Percentiles rank a stretch among this genome's conserved stretches.
Evolutionary conservation across 495 filamentous ascomycete species (phyloP).

Genomic region (Letharia lupina): DNA sequence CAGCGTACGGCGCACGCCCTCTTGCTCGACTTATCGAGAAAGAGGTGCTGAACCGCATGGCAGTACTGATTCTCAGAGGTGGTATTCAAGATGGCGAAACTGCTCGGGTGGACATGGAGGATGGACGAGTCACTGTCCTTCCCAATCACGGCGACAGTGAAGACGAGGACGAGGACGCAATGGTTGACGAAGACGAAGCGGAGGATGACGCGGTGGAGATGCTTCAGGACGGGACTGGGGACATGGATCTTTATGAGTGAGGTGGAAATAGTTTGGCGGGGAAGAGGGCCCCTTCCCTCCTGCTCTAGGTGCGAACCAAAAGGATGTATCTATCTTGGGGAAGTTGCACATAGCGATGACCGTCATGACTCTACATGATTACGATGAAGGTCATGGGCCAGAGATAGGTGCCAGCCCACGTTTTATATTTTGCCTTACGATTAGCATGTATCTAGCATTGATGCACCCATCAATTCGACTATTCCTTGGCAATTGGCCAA

Average conservation of each 20-base stretch:
- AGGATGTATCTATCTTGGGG: background rate
- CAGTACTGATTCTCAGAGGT: constrained; percentile 80
- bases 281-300: background rate
- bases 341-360: constrained; percentile 8
- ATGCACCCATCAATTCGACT: background rate
- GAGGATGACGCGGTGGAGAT: constrained; percentile 63
- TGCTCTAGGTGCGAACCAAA: background rate
- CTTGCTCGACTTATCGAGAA: constrained; percentile 85
- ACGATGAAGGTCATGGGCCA: background rate
- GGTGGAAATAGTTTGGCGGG: background rate
- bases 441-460: background rate
- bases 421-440: background rate
- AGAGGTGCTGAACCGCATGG: constrained; percentile 88
- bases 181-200: constrained; percentile 57
- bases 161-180: constrained; percentile 60
- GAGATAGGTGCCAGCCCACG: background rate
- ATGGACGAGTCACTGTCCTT: constrained; percentile 68
- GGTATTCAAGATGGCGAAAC: constrained; percentile 75
- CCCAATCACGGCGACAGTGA: constrained; percentile 70
- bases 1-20: constrained; percentile 87
- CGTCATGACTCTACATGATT: background rate
- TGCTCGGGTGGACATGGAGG: constrained; percentile 67
- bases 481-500: background rate
- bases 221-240: constrained; percentile 50
- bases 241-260: constrained; percentile 67